Evolutionary conservation across 2,329 filamentous ascomycete species (phyloP).

Genomic region (Trichoderma koningiopsis): DNA sequence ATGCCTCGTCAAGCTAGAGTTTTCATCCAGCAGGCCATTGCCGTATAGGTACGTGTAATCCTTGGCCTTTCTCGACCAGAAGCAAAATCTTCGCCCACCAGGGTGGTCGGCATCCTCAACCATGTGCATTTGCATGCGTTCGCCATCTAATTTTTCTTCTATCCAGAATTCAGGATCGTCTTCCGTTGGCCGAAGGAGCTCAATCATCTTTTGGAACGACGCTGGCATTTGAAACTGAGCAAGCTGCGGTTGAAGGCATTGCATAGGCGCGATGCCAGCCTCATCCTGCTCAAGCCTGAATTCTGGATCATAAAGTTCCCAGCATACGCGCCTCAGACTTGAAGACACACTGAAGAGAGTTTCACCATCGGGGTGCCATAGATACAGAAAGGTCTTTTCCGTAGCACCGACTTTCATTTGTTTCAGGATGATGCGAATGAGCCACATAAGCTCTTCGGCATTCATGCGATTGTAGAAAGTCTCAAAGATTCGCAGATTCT

Average conservation of each 20-base stretch:
- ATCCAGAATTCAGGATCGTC: slow-evolving; percentile 88
- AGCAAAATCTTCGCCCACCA: slow-evolving; percentile 75
- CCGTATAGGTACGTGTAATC: slow-evolving; percentile 97
- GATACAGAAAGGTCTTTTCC: slow-evolving; percentile 82
- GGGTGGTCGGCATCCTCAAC: slow-evolving; percentile 65
- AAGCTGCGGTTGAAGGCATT: slow-evolving; percentile 94
- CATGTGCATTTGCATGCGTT: slow-evolving; percentile 97
- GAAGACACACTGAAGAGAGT: slow-evolving; percentile 86
- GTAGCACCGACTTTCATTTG: slow-evolving; percentile 76
- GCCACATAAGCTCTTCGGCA: slow-evolving; percentile 88
- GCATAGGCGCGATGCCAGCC: slow-evolving; percentile 78
- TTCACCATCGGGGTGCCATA: slow-evolving; percentile 80
- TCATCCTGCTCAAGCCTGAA: slow-evolving; percentile 75
- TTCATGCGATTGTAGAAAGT: slow-evolving; percentile 91
- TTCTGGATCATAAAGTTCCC: slow-evolving; percentile 80
- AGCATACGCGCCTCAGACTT: slow-evolving; percentile 86
- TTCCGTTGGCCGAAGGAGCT: slow-evolving; percentile 63
- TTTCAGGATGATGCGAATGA: slow-evolving; percentile 88
- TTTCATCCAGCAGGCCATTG: slow-evolving; percentile 69
- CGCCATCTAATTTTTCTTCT: slow-evolving; percentile 95
- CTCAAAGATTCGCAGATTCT: slow-evolving; percentile 79
- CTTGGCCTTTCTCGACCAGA: slow-evolving; percentile 96
- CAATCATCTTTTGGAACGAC: slow-evolving; percentile 75
- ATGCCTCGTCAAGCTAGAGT: slow-evolving; percentile 77
- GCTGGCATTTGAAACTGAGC: slow-evolving; percentile 87